Evolutionary conservation across 164 flowering plant species (phyloP).

Genomic region (Nelumbo lutea): DNA sequence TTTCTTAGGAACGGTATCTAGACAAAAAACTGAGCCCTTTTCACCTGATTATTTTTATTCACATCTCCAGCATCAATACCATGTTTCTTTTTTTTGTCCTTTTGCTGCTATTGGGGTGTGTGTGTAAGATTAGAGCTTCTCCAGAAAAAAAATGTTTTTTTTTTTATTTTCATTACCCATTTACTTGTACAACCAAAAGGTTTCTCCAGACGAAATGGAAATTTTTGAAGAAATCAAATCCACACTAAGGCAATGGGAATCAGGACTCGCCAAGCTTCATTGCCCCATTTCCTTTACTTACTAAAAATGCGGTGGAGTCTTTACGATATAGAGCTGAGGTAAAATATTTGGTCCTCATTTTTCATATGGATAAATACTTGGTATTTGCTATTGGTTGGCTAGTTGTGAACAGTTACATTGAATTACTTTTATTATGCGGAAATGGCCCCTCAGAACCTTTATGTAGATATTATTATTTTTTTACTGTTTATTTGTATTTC

Average conservation of each 20-base stretch:
- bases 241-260: conserved; percentile 48
- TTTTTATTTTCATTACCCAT: background rate
- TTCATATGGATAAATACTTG: too few relatives aligned
- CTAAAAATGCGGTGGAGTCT: conserved; percentile 85
- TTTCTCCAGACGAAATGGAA: conserved; percentile 78
- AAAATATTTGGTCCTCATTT: conserved; percentile 4
- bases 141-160: background rate
- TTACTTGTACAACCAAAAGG: conserved; percentile 34
- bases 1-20: too few relatives aligned
- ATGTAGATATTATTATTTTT: too few relatives aligned
- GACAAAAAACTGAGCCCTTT: too few relatives aligned
- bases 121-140: background rate
- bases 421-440: too few relatives aligned
- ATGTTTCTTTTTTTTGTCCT: background rate
- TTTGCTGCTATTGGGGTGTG: background rate
- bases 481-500: too few relatives aligned
- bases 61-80: background rate
- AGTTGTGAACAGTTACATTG: too few relatives aligned
- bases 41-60: background rate
- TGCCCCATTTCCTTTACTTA: conserved; percentile 75
- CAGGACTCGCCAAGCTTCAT: conserved; percentile 40
- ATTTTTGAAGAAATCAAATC: conserved; percentile 78
- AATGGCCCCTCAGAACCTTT: too few relatives aligned
- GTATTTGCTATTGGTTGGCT: too few relatives aligned
- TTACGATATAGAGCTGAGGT: conserved; percentile 97